Evolutionary conservation across 768 basidiomycete species (phyloP), one percentile per base, ranked within the genome.

Genomic region (Termitomyces sp.): DNA sequence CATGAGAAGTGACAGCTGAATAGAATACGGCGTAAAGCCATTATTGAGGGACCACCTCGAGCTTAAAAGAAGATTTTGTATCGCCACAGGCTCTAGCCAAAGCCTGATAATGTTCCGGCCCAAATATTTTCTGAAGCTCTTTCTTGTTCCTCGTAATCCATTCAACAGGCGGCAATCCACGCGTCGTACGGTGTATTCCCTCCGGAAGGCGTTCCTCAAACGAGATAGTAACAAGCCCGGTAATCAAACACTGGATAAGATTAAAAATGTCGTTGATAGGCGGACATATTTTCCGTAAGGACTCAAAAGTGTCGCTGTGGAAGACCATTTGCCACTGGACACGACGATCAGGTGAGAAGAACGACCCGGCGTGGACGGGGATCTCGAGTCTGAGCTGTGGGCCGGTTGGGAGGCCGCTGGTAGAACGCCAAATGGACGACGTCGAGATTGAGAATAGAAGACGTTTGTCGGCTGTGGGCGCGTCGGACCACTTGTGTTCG

Each of bases 241-340:
- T 87, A 63, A 88, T 78, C 38, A 88, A 82, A 62, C 86, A 88
- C 64, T 88, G 86, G 37, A 87, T 66, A 54, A 88, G 77, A 66
- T 77, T 78, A 55, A 87, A 74, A 61, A 88, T 83, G 67, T 87
- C 85, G 68, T 78, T 82, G 66, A 88, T 79, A 45, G 86, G 86
- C 26, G 80, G 78, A 54, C 82, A 80, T 60, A 84, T 80, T 68
- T 85, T 84, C 34, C 85, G 77, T 52, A 85, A 77, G 24, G 82
- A 83, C 62, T 85, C 84, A 70, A 87, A 88, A 49, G 82, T 81
- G 69, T 87, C 85, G 63, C 81, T 82, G 66, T 87, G 89, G 66
- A 93, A 93, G 63, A 90, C 88, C 90, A 91, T 90, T 68, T 91
- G 83, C 90, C 90, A 93, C 66, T 91, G 89, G 42, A 91, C 80